Percentiles rank a stretch among this genome's conserved stretches.
Evolutionary conservation across 306 rosid species (phyloP).

Genomic region (Leucaena leucocephala): DNA sequence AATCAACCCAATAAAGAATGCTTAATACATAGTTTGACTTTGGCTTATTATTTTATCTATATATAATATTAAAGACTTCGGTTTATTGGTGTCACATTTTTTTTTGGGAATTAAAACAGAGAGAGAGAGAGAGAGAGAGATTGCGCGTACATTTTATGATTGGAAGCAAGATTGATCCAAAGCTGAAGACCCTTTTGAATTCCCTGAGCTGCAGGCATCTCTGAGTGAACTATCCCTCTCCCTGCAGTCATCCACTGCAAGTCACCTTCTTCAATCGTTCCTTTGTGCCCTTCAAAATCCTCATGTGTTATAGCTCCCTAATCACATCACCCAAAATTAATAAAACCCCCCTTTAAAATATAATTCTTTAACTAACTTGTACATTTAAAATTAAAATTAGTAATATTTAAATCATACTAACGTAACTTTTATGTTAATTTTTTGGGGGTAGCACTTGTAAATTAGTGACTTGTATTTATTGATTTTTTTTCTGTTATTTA

Average conservation of each 20-base stretch:
- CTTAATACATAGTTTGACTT: too few relatives aligned
- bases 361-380: too few relatives aligned
- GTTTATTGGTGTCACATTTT: too few relatives aligned
- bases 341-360: too few relatives aligned
- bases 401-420: neutral
- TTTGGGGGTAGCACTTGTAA: neutral
- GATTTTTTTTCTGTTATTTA: neutral
- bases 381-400: too few relatives aligned
- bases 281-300: constrained; percentile 92
- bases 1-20: neutral
- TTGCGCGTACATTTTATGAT: constrained; percentile 68
- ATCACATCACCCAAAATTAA: constrained; percentile 1
- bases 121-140: neutral
- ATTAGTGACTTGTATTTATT: neutral
- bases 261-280: constrained; percentile 86
- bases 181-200: constrained; percentile 86
- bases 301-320: constrained; percentile 86
- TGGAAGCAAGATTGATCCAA: constrained; percentile 92
- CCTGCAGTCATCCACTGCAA: constrained; percentile 99
- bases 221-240: constrained; percentile 93
- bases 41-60: too few relatives aligned
- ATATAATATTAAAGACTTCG: too few relatives aligned
- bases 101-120: neutral
- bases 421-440: too few relatives aligned
- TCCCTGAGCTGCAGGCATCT: constrained; percentile 88